Evolutionary conservation across 2,329 filamentous ascomycete species (phyloP).

Genomic region (Diaporthe longicolla): DNA sequence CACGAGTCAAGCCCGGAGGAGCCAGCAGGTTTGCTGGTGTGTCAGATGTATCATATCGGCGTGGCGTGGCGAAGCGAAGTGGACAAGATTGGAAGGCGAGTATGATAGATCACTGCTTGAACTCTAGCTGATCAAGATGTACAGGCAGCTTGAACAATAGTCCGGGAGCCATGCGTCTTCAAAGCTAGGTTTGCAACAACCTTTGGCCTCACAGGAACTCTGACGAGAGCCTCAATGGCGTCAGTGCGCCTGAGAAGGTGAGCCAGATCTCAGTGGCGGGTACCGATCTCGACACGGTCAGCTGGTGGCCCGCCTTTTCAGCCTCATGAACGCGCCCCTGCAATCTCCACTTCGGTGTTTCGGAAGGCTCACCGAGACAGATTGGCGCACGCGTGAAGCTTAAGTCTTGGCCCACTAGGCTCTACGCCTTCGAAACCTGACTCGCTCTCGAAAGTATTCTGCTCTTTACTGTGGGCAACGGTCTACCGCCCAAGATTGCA

Average conservation of each 20-base stretch:
- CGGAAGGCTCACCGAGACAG: conserved; percentile 29
- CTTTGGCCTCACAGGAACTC: background rate
- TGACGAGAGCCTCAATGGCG: conserved; percentile 2
- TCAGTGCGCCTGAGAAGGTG: background rate
- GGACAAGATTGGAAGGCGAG: background rate
- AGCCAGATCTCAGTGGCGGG: background rate
- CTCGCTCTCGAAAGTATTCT: background rate
- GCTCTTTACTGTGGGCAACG: background rate
- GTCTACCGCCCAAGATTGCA: background rate
- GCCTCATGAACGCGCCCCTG: conserved; percentile 20
- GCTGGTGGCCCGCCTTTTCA: conserved; percentile 11
- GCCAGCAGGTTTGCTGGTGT: conserved; percentile 21
- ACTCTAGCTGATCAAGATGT: background rate
- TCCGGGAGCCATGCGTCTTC: background rate
- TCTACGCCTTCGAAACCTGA: background rate
- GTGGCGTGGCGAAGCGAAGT: conserved; percentile 29
- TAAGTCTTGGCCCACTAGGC: conserved; percentile 21
- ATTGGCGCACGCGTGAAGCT: conserved; percentile 30
- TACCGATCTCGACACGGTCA: conserved; percentile 16
- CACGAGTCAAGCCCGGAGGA: conserved; percentile 27
- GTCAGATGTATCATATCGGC: conserved; percentile 24
- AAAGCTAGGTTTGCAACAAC: background rate
- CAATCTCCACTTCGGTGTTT: conserved; percentile 33
- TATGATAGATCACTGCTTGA: background rate
- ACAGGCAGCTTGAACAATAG: background rate